Evolutionary conservation across 768 basidiomycete genomes (phyloP).

Genomic region (Exsudoporus frostii): DNA sequence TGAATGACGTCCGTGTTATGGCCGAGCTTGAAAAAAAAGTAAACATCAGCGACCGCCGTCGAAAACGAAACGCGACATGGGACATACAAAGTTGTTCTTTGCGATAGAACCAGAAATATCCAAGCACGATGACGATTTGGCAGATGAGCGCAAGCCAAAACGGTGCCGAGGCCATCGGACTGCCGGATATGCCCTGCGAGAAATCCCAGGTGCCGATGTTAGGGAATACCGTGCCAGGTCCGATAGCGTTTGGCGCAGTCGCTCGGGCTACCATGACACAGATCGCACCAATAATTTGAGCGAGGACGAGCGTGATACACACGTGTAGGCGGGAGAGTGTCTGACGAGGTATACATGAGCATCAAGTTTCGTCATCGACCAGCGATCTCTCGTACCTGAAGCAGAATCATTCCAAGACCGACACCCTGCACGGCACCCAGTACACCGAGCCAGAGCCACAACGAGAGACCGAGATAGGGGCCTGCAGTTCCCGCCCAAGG

Average conservation of each 20-base stretch:
- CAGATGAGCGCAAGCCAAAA: conserved; percentile 86
- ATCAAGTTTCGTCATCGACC: not conserved
- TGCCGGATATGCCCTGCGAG: conserved; percentile 62
- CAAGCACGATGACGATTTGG: conserved; percentile 81
- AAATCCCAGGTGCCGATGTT: conserved; percentile 92
- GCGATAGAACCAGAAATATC: conserved; percentile 97
- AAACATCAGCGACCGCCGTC: not conserved
- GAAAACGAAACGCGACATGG: not conserved
- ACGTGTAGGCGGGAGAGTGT: conserved; percentile 92
- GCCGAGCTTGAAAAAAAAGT: conserved; percentile 6
- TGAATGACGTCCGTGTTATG: not conserved
- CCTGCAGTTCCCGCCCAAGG: conserved; percentile 88
- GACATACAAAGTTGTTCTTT: conserved; percentile 83
- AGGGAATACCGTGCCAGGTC: conserved; percentile 88
- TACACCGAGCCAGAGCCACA: conserved; percentile 96
- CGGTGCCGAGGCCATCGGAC: conserved; percentile 77
- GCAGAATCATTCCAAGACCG: conserved; percentile 86
- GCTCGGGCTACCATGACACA: conserved; percentile 93
- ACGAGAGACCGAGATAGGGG: conserved; percentile 83
- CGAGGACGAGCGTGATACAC: conserved; percentile 87
- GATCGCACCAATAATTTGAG: conserved; percentile 85
- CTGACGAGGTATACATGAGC: conserved; percentile 24
- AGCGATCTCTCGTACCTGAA: conserved; percentile 43
- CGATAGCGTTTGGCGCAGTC: conserved; percentile 85
- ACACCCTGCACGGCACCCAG: conserved; percentile 94